Evolutionary conservation across 2,329 filamentous ascomycete species (phyloP), one percentile per base, ranked within the genome.

Genomic region (Aspergillus jensenii): DNA sequence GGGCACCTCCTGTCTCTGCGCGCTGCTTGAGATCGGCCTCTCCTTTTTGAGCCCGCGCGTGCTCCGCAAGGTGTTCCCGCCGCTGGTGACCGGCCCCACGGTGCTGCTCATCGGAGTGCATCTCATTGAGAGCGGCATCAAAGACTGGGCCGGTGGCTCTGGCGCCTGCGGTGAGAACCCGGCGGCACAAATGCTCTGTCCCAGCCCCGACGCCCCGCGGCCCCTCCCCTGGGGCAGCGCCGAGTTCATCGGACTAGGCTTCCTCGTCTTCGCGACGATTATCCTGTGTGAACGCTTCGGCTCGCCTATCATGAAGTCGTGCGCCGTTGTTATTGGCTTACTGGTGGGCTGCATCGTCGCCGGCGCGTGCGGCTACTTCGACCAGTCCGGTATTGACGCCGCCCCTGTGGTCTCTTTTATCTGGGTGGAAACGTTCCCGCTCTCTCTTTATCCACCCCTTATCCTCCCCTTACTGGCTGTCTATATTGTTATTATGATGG

Each of bases 131-230:
- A 83, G 81, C 49, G 87, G 86, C 1, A 87, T 89, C 73, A 71
- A 86, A 63, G 82, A 87, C 65, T 90, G 87, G 87, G 87, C 84
- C n/a, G 87, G 87, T 48, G 86, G 86, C 72, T 89, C 8, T 90
- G 87, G 27, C 27, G 27, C 8, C 27, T 31, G 27, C 27, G 27
- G 27, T 31, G 27, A 31, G 27, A 31, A 31, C 9, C 27, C 27
- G 27, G 27, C 27, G 27, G 27, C 27, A 11, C 8, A 31, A 31
- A 27, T 45, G 25, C 73, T 89, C 8, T 90, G 87, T 63, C 85
- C 85, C 69, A 59, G 82, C 81, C 25, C 75, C 74, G 40, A 86
- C 86, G 2, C 86, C 87, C 0, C 83, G 82, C 47, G 27, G 9
- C 78, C 87, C 21, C 73, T 89, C 4, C 84, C 78, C 5, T 86